Conservation (phyloP, 2,329 filamentous ascomycete species). For the Gnomoniopsis sp. region DNA sequence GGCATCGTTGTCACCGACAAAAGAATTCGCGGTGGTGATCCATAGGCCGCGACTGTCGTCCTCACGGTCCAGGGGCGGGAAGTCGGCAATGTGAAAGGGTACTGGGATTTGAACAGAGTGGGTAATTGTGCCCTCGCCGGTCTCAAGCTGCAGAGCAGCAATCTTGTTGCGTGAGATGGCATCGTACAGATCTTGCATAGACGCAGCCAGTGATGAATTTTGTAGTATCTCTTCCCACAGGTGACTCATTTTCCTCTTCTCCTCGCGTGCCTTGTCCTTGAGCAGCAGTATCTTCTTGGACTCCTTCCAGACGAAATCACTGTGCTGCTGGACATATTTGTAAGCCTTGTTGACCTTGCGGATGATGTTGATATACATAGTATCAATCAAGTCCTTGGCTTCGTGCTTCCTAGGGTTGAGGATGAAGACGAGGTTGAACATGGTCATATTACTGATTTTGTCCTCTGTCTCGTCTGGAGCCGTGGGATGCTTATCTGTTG, state of each 20-base stretch:
- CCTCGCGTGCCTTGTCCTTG: slow-evolving; percentile 78
- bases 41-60: slow-evolving; percentile 72
- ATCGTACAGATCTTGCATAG: slow-evolving; percentile 77
- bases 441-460: slow-evolving; percentile 75
- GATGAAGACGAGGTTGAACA: slow-evolving; percentile 97
- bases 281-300: slow-evolving; percentile 76
- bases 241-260: slow-evolving; percentile 57
- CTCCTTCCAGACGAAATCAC: slow-evolving; percentile 88
- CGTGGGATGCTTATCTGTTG: slow-evolving; percentile 32
- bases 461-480: slow-evolving; percentile 48
- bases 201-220: slow-evolving; percentile 75
- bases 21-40: slow-evolving; percentile 81
- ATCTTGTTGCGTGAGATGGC: slow-evolving; percentile 82
- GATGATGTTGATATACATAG: slow-evolving; percentile 79
- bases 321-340: slow-evolving; percentile 87
- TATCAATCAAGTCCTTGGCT: slow-evolving; percentile 70
- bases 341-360: slow-evolving; percentile 91
- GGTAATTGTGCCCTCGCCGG: slow-evolving; percentile 53
- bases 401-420: slow-evolving; percentile 77
- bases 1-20: slow-evolving; percentile 64
- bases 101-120: slow-evolving; percentile 64
- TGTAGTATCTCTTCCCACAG: slow-evolving; percentile 70
- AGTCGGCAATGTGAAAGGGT: slow-evolving; percentile 67
- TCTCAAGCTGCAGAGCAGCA: slow-evolving; percentile 75
- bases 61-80: slow-evolving; percentile 62